These are phyloP conservation scores for Cucumis melo DNA, from an alignment of 306 rosid genomes.

Conservation along the genomic window DNA sequence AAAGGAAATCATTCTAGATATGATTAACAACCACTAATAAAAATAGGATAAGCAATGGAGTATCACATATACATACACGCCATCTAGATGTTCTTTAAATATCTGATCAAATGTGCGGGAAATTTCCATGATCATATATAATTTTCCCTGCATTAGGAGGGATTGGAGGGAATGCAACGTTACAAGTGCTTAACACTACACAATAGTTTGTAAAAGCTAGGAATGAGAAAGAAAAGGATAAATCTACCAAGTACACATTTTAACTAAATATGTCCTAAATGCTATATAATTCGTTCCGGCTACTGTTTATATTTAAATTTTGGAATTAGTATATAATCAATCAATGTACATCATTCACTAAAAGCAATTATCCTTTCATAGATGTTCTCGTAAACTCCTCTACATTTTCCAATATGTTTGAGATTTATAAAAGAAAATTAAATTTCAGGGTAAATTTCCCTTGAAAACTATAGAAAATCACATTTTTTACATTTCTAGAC, in stretches of 20 bases:
- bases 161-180: background rate
- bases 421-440: background rate
- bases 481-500: background rate
- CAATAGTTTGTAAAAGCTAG: background rate
- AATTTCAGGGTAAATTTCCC: background rate
- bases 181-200: background rate
- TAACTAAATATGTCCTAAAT: background rate
- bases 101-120: slow-evolving; percentile 35
- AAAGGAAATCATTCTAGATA: background rate
- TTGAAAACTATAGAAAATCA: background rate
- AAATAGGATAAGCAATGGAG: background rate
- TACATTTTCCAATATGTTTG: background rate
- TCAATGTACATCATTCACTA: background rate
- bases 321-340: too few species aligned
- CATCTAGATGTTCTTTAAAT: slow-evolving; percentile 38
- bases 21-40: background rate
- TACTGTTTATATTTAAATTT: background rate
- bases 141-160: slow-evolving; percentile 18
- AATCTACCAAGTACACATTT: background rate
- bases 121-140: slow-evolving; percentile 34
- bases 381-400: background rate
- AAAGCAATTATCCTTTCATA: background rate
- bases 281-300: background rate
- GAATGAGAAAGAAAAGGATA: background rate
- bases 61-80: slow-evolving; percentile 20